Evolutionary conservation across 2,329 filamentous ascomycete genomes (phyloP).

Genomic region (Calonectria crousiana): DNA sequence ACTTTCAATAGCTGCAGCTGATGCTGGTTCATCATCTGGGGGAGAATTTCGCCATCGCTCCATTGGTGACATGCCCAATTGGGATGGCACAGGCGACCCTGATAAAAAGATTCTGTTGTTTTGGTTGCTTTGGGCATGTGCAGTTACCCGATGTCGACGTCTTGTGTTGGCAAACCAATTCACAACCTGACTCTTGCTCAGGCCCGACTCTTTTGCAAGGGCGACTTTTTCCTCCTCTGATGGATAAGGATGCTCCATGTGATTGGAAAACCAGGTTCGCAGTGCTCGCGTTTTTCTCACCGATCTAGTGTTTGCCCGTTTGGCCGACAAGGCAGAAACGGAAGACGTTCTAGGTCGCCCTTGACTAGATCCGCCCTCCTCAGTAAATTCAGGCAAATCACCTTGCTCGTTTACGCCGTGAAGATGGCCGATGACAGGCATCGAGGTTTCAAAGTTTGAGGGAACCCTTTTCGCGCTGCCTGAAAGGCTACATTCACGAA

Average conservation of each 20-base stretch:
- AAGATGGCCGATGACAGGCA: conserved; percentile 61
- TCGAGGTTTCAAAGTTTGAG: conserved; percentile 59
- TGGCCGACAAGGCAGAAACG: conserved; percentile 39
- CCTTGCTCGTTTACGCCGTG: conserved; percentile 60
- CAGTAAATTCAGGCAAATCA: conserved; percentile 22
- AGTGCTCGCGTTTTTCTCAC: conserved; percentile 59
- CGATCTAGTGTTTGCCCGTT: conserved; percentile 54
- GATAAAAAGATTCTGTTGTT: conserved; percentile 46
- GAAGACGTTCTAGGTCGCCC: conserved; percentile 12
- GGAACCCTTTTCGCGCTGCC: conserved; percentile 58
- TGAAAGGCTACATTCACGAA: conserved; percentile 62
- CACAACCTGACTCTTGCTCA: conserved; percentile 58
- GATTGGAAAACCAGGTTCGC: conserved; percentile 59
- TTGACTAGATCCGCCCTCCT: conserved; percentile 17
- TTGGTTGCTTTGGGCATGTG: conserved; percentile 44
- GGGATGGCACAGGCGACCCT: conserved; percentile 58
- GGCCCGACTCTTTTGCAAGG: conserved; percentile 57
- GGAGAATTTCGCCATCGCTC: conserved; percentile 58
- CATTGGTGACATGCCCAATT: conserved; percentile 57
- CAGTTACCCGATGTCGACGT: conserved; percentile 57
- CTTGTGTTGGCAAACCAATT: conserved; percentile 66
- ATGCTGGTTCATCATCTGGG: conserved; percentile 58
- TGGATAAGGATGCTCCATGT: conserved; percentile 62
- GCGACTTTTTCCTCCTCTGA: conserved; percentile 58
- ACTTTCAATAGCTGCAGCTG: conserved; percentile 53